These are phyloP conservation scores for Pleoardoris graminearum DNA, from an alignment of 2,329 filamentous ascomycete species.

Conservation along the genomic window DNA sequence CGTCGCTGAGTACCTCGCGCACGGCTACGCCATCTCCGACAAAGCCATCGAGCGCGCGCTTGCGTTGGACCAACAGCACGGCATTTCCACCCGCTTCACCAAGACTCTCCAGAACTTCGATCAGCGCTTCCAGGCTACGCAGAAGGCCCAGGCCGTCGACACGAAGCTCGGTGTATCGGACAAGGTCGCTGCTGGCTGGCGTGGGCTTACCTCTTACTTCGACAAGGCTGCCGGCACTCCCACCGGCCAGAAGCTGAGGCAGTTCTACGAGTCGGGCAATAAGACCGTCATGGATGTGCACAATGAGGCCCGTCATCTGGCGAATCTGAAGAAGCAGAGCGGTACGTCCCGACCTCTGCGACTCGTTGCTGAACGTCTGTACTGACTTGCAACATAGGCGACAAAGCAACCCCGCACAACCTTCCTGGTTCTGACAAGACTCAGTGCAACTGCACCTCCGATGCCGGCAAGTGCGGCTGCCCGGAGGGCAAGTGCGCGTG, in stretches of 20 bases:
- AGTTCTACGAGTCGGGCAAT: conserved; percentile 83
- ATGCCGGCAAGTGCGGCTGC: conserved; percentile 50
- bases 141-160: conserved; percentile 83
- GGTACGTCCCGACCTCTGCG: background rate
- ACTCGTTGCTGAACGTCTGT: background rate
- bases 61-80: conserved; percentile 86
- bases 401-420: conserved; percentile 44
- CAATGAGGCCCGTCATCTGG: conserved; percentile 82
- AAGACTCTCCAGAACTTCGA: conserved; percentile 76
- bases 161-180: conserved; percentile 79
- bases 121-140: conserved; percentile 81
- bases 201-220: conserved; percentile 83
- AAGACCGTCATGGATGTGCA: conserved; percentile 96
- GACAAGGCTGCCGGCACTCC: conserved; percentile 88
- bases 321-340: conserved; percentile 75
- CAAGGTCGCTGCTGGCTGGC: conserved; percentile 68
- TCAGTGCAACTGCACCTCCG: conserved; percentile 53
- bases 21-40: conserved; percentile 84
- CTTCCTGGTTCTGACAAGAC: conserved; percentile 48
- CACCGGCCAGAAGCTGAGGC: conserved; percentile 82
- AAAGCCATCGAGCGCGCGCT: conserved; percentile 80
- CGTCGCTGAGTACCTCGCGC: conserved; percentile 92
- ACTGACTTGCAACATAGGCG: background rate
- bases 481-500: conserved; percentile 53
- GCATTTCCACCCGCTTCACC: conserved; percentile 80